phyloP scores from a whole-genome alignment of 2,329 filamentous ascomycete genomes.

The Ophiostoma triangulosporum region DNA sequence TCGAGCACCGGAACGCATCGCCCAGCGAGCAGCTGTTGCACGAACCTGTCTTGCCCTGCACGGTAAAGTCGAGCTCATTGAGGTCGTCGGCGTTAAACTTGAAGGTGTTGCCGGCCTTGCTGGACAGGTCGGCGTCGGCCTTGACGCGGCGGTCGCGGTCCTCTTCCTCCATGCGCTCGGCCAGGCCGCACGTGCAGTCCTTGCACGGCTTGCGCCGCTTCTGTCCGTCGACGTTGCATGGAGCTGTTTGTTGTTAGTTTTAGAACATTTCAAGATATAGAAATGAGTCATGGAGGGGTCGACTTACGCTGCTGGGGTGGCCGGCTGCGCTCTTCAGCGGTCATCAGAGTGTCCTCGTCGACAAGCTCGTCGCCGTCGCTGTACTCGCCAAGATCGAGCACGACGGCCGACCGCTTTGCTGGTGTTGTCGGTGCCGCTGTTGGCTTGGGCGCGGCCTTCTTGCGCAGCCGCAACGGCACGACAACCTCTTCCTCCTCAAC shows the following conservation, averaged over 20 bases:
- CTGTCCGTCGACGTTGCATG: conserved; percentile 75
- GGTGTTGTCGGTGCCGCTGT: neutral
- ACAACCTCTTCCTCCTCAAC: conserved; percentile 47
- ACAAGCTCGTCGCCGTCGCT: conserved; percentile 71
- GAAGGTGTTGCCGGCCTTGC: conserved; percentile 28
- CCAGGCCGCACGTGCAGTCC: conserved; percentile 91
- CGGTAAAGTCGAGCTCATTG: conserved; percentile 86
- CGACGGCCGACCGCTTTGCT: conserved; percentile 11
- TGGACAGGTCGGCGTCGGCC: conserved; percentile 16
- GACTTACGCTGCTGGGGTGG: conserved; percentile 69
- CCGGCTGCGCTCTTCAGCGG: conserved; percentile 67
- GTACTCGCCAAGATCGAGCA: conserved; percentile 34
- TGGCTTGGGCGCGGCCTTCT: conserved; percentile 16
- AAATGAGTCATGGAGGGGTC: too few relatives aligned
- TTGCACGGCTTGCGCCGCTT: conserved; percentile 88
- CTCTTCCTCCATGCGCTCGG: conserved; percentile 73
- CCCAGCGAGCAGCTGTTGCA: conserved; percentile 82
- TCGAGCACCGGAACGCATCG: conserved; percentile 70
- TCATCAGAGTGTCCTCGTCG: conserved; percentile 78
- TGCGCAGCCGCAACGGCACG: conserved; percentile 52
- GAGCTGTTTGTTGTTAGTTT: conserved; percentile 36
- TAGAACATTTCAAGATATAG: neutral
- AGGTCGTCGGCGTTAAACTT: conserved; percentile 68
- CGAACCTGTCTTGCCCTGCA: conserved; percentile 90
- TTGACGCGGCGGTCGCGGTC: conserved; percentile 36